Evolutionary conservation across 2,329 filamentous ascomycete genomes (phyloP), one percentile per base, ranked within the genome.

Genomic region (Sarocladium oryzae): DNA sequence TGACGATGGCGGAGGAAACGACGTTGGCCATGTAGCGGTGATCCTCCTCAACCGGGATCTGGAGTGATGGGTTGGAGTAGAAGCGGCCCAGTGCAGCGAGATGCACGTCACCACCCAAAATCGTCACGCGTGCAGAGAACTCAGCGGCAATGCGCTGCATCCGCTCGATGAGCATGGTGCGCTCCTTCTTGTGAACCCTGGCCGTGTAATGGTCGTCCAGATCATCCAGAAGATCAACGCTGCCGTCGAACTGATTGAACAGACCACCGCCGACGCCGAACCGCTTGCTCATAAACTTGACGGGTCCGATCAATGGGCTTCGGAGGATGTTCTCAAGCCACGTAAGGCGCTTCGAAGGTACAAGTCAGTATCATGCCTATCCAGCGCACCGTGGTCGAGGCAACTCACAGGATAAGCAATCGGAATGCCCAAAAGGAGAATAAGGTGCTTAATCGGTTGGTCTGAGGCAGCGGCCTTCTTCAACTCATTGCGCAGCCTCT

Each of bases 121-220:
- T 95, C 3, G 90, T 97, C 51, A 96, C 79, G 50, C 93, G 87
- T 16, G 95, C 82, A 2, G 89, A 95, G 64, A 90, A 93, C 58
- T 91, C 86, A 2, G 87, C 84, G 28, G 91, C 87, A 43, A 97
- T 76, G 35, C 83, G 79, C 68, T 99, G 93, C 35, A 99, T 76
- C 57, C 88, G 82, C 60, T 89, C 80, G 36, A 99, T 76, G 38
- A 97, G 75, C 35, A 82, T 76, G 52, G 84, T 84, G 40, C 92
- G 87, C 74, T 97, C 92, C 54, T 81, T 79, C 69, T 96, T 97
- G 75, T 97, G 92, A 49, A 90, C 89, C 56, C 83, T 83, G 5
- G 91, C 89, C 1, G 92, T 96, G 73, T 96, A 96, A 64, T 99
- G 93, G 66, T 99, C 93, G 66, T 97, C 92, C 18, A 96, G 76